Conservation (phyloP, 345 rosid genomes). For the Erucastrum elatum region DNA sequence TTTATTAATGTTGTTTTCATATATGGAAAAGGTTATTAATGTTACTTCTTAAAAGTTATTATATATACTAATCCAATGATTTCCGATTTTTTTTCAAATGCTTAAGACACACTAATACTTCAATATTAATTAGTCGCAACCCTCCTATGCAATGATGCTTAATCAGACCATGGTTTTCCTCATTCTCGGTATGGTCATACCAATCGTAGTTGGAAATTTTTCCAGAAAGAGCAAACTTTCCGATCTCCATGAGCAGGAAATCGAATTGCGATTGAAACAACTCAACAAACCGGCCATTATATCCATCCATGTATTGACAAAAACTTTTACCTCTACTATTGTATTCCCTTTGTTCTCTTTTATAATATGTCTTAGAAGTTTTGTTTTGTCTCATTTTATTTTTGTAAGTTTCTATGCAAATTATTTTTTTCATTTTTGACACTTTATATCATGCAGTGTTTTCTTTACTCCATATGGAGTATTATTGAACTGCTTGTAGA, state of each 20-base stretch:
- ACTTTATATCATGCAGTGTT: not conserved
- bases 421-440: too few species aligned
- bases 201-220: not conserved
- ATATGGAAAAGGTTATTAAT: not conserved
- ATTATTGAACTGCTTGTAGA: too few species aligned
- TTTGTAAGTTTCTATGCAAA: not conserved
- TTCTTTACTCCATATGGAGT: too few species aligned
- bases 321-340: not conserved
- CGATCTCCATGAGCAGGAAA: conserved; percentile 24
- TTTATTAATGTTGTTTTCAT: conserved; percentile 44
- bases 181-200: not conserved
- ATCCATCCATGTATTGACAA: conserved; percentile 48
- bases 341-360: not conserved
- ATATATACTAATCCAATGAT: not conserved
- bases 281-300: conserved; percentile 63
- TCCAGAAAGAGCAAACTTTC: not conserved
- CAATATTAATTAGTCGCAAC: not conserved
- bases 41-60: not conserved
- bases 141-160: not conserved
- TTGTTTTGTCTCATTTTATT: not conserved
- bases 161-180: not conserved
- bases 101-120: not conserved
- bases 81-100: not conserved
- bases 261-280: conserved; percentile 51
- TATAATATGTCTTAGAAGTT: not conserved